phyloP scores from a whole-genome alignment of 768 basidiomycete species.

The Calocybe gangraenosa region DNA sequence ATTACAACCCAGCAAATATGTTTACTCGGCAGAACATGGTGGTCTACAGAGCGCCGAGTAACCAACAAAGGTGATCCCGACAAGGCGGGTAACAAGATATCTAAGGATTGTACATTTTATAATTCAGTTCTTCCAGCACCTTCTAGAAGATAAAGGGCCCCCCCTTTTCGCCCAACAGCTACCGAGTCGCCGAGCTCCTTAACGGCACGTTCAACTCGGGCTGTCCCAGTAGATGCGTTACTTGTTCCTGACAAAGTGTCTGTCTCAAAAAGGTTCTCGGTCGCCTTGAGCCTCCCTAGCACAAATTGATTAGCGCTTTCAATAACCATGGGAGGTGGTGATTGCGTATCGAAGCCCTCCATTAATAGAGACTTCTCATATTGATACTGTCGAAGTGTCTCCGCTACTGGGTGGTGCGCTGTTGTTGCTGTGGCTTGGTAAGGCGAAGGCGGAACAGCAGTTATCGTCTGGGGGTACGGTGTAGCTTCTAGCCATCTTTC shows the following conservation, averaged over 20 bases:
- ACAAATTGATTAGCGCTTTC: constrained; percentile 46
- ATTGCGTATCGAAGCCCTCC: constrained; percentile 23
- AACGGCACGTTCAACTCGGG: constrained; percentile 45
- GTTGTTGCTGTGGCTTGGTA: neutral
- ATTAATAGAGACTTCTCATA: constrained; percentile 38
- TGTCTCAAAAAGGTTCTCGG: constrained; percentile 40
- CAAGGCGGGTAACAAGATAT: too few relatives aligned
- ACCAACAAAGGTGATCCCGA: too few relatives aligned
- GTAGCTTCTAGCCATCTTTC: constrained; percentile 46
- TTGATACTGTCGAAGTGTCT: constrained; percentile 31
- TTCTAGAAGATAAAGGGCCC: constrained; percentile 44
- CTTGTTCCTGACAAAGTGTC: constrained; percentile 3
- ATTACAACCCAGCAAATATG: too few relatives aligned
- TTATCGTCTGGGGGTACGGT: constrained; percentile 1
- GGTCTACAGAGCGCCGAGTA: too few relatives aligned
- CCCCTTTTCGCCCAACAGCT: constrained; percentile 22
- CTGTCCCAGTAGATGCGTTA: constrained; percentile 29
- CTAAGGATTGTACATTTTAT: too few relatives aligned
- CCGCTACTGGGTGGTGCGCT: neutral
- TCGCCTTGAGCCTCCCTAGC: constrained; percentile 47
- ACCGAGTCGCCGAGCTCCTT: constrained; percentile 23
- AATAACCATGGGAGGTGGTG: constrained; percentile 25
- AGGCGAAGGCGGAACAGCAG: constrained; percentile 1
- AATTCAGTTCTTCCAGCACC: constrained; percentile 35
- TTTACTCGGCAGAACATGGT: too few relatives aligned